phyloP scores from a whole-genome alignment of 1,139 yeast species.

The Kluyveromyces marxianus region DNA sequence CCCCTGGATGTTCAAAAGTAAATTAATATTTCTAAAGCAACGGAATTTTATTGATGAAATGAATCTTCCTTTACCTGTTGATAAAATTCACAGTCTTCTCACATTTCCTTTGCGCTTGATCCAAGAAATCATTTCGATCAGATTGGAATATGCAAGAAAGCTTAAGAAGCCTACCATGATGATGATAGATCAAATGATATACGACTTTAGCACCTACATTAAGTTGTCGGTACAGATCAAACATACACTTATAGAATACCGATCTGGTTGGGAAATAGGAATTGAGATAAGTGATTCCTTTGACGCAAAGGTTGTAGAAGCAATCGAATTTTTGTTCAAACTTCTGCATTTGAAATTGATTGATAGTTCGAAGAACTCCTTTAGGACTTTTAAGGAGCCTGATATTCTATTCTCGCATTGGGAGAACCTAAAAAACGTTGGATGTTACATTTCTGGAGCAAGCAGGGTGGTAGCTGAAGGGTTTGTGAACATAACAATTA shows the following conservation, averaged over 20 bases:
- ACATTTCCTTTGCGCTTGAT: slow-evolving; percentile 78
- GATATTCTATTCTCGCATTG: slow-evolving; percentile 80
- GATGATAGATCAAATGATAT: slow-evolving; percentile 94
- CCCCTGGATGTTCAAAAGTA: slow-evolving; percentile 64
- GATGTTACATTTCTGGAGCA: slow-evolving; percentile 74
- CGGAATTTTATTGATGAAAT: slow-evolving; percentile 57
- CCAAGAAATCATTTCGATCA: slow-evolving; percentile 68
- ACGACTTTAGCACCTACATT: slow-evolving; percentile 73
- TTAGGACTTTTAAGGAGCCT: slow-evolving; percentile 85
- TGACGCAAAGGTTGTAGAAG: slow-evolving; percentile 65
- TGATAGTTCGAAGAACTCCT: slow-evolving; percentile 65
- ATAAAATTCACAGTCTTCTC: slow-evolving; percentile 51
- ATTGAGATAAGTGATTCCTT: slow-evolving; percentile 62
- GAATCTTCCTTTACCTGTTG: slow-evolving; percentile 70
- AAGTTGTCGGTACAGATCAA: slow-evolving; percentile 71
- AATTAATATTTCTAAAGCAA: slow-evolving; percentile 58
- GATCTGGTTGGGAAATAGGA: slow-evolving; percentile 60
- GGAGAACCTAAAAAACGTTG: slow-evolving; percentile 66
- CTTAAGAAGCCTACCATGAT: slow-evolving; percentile 83
- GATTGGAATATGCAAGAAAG: slow-evolving; percentile 73
- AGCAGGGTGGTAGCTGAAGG: slow-evolving; percentile 77
- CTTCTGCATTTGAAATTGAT: slow-evolving; percentile 68
- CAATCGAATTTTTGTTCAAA: slow-evolving; percentile 65
- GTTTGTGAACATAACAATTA: slow-evolving; percentile 56
- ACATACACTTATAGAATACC: slow-evolving; percentile 49